phyloP scores from a whole-genome alignment of 768 basidiomycete genomes.

The Phanerodontia chrysosporium region DNA sequence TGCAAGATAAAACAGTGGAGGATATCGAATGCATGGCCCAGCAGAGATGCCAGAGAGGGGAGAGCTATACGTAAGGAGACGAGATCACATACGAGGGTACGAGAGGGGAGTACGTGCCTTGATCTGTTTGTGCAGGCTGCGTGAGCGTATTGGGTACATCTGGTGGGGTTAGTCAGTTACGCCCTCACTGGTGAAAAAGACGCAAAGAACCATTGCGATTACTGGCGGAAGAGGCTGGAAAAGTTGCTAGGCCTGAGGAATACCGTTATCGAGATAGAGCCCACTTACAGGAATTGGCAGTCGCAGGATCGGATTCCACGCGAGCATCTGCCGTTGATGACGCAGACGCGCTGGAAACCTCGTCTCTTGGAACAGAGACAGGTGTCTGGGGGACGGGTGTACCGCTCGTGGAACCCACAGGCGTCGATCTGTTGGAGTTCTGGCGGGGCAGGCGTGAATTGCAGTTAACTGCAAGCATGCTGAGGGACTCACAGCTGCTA shows the following conservation, averaged over 20 bases:
- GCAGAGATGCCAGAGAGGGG: constrained; percentile 13
- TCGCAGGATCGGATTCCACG: no score
- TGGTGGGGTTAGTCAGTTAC: background rate
- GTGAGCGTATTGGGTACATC: constrained; percentile 13
- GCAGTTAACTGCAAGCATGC: no score
- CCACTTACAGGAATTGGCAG: no score
- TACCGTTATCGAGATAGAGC: no score
- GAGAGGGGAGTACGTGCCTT: constrained; percentile 31
- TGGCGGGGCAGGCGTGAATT: no score
- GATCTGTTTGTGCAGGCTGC: constrained; percentile 23
- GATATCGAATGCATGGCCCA: no score
- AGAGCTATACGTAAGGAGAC: constrained; percentile 9
- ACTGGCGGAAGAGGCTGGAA: no score
- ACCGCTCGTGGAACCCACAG: constrained; percentile 9
- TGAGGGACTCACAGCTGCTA: constrained; percentile 38
- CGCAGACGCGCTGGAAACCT: no score
- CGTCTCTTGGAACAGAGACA: no score
- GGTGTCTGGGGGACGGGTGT: background rate
- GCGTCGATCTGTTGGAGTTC: constrained; percentile 28
- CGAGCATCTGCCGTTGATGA: no score
- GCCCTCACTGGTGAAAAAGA: background rate
- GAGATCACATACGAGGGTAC: background rate
- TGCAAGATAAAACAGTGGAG: constrained; percentile 8
- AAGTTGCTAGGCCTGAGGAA: no score
- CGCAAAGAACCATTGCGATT: constrained; percentile 33